Evolutionary conservation across 148 eudicot genomes (phyloP).

Genomic region (Rhododendron vialii): DNA sequence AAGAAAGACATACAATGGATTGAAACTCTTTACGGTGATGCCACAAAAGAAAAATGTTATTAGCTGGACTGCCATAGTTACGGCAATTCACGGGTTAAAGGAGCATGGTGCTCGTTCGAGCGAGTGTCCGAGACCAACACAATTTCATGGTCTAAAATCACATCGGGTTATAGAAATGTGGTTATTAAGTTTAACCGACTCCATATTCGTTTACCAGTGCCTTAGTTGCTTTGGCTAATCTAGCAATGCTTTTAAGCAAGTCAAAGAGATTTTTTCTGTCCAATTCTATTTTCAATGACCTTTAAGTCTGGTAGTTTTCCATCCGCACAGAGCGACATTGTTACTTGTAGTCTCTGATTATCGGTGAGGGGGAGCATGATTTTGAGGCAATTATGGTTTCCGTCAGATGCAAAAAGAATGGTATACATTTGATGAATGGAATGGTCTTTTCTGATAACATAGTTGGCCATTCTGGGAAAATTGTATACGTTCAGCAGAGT

Average conservation of each 20-base stretch:
- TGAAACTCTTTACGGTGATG: slow-evolving; percentile 30
- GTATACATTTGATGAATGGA: background rate
- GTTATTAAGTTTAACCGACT: slow-evolving; percentile 14
- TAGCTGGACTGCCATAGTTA: slow-evolving; percentile 24
- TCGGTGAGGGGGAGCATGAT: slow-evolving; percentile 26
- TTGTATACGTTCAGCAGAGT: background rate
- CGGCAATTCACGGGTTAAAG: slow-evolving; percentile 22
- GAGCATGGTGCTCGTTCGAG: slow-evolving; percentile 27
- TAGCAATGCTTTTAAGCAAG: slow-evolving; percentile 28
- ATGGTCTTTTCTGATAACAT: background rate
- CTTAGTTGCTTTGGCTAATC: slow-evolving; percentile 27
- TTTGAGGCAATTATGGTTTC: slow-evolving; percentile 24
- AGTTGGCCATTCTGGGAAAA: background rate
- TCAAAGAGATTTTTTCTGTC: background rate
- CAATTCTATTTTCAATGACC: background rate
- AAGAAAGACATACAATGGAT: slow-evolving; percentile 16
- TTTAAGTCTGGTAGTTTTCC: background rate
- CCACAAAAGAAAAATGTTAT: slow-evolving; percentile 23
- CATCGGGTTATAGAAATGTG: slow-evolving; percentile 25
- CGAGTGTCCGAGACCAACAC: slow-evolving; percentile 25
- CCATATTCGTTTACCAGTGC: slow-evolving; percentile 22
- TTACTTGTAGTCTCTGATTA: slow-evolving; percentile 27
- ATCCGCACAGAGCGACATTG: background rate
- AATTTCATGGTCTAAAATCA: slow-evolving; percentile 29
- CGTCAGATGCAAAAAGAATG: slow-evolving; percentile 26